These are phyloP conservation scores for Peronosclerospora sorghi DNA, from an alignment of 352 stramenopile genomes.

Conservation along the genomic window DNA sequence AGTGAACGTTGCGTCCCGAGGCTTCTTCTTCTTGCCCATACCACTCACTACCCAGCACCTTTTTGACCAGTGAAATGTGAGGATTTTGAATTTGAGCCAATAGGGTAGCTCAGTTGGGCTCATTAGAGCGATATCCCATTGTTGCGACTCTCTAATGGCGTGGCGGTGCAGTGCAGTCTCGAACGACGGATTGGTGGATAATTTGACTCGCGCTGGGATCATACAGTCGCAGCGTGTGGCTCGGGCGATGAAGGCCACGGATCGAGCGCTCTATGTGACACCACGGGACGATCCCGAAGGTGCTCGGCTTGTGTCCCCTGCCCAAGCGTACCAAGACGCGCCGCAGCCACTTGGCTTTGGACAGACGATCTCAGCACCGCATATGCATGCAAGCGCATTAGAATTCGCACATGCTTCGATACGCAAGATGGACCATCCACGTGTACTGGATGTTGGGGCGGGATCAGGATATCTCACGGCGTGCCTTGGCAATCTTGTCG, in stretches of 20 bases:
- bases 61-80: too few species aligned
- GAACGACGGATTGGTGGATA: conserved; percentile 46
- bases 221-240: conserved; percentile 42
- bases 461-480: conserved; percentile 93
- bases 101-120: too few species aligned
- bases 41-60: too few species aligned
- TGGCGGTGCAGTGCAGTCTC: conserved; percentile 37
- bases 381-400: conserved; percentile 85
- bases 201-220: conserved; percentile 41
- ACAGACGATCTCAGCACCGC: conserved; percentile 86
- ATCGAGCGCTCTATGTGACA: conserved; percentile 73
- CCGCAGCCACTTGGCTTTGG: conserved; percentile 83
- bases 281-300: conserved; percentile 37
- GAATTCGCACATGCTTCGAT: conserved; percentile 44
- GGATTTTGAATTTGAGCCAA: too few species aligned
- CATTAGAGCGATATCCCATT: too few species aligned
- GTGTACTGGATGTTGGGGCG: conserved; percentile 91
- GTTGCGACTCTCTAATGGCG: too few species aligned
- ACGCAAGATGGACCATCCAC: conserved; percentile 38
- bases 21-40: conserved; percentile 39
- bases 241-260: conserved; percentile 60
- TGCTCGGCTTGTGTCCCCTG: conserved; percentile 27
- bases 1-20: too few species aligned
- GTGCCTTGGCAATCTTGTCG: conserved; percentile 81
- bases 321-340: conserved; percentile 61